Percentiles rank a stretch among this genome's conserved stretches.
Evolutionary conservation across 495 filamentous ascomycete genomes (phyloP).

Genomic region (Penicillium waksmanii): DNA sequence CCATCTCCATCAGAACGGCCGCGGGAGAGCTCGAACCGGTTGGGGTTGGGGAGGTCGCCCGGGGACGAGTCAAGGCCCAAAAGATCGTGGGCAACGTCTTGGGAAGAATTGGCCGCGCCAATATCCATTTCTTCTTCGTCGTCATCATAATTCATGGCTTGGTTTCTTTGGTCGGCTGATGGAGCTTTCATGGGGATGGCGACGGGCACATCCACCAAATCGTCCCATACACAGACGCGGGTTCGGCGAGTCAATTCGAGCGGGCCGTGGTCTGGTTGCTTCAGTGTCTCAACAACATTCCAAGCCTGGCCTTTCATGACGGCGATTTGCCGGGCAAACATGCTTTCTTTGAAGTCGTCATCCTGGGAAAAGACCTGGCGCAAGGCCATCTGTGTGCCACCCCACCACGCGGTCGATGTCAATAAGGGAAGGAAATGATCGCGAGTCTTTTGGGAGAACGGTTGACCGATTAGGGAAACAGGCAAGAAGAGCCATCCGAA

Average conservation of each 20-base stretch:
- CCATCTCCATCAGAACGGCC: conserved; percentile 53
- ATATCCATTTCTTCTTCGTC: conserved; percentile 92
- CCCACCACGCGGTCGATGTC: conserved; percentile 96
- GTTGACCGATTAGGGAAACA: conserved; percentile 93
- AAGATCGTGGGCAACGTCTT: conserved; percentile 66
- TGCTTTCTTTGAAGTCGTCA: conserved; percentile 94
- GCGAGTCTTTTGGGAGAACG: conserved; percentile 89
- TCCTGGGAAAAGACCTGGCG: conserved; percentile 86
- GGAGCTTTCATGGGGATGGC: conserved; percentile 86
- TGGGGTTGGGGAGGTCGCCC: conserved; percentile 75
- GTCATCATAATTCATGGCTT: conserved; percentile 49
- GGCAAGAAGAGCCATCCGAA: conserved; percentile 99
- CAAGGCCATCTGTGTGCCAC: conserved; percentile 84
- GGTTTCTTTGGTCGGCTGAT: conserved; percentile 69
- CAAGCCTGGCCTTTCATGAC: conserved; percentile 99
- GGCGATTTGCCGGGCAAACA: conserved; percentile 95
- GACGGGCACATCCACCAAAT: conserved; percentile 92
- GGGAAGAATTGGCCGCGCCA: conserved; percentile 67
- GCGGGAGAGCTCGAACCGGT: conserved; percentile 80
- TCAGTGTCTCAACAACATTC: conserved; percentile 98
- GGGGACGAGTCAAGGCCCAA: conserved; percentile 66
- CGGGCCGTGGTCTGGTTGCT: conserved; percentile 87
- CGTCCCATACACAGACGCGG: conserved; percentile 96
- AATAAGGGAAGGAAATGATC: conserved; percentile 93
- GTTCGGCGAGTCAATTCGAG: conserved; percentile 88